Evolutionary conservation across 2,329 filamentous ascomycete genomes (phyloP), one percentile per base, ranked within the genome.

Genomic region (Sclerotinia spermophila): DNA sequence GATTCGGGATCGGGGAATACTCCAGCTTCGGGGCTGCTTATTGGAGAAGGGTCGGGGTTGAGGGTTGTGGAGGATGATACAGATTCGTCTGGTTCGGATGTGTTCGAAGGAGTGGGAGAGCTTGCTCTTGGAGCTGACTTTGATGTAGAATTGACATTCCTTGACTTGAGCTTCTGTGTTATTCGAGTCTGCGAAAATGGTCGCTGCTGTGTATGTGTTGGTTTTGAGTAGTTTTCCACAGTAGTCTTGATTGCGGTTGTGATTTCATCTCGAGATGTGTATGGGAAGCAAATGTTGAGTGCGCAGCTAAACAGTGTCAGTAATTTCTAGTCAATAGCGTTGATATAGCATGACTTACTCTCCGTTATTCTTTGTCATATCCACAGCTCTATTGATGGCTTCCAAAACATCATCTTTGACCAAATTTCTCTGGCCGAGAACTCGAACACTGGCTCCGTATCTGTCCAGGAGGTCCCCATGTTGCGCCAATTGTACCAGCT

Each of bases 221-320:
- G 92, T 67, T 87, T 89, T 72, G 92, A 92, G 81, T 93, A 98
- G 72, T 97, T 92, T 71, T 92, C 85, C 13, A 99, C 94, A 0
- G 95, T 97, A 56, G 90, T 89, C 73, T 92, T 90, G 75, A 99
- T 92, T 8, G 95, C 93, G 4, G 92, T 89, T 0, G 95, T 96
- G 75, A 99, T 98, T 80, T 99, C 96, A 78, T 97, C 94, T 74
- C 96, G 88, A 6, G 94, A 97, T 0, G 96, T 98, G 79, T 99
- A 99, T 0, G 96, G 96, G 78, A 98, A 98, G 83, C 96, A 99
- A 73, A 99, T 94, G 79, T 99, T 99, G 67, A 99, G 84, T 42
- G 91, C 86, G 56, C 89, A 88, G 72, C 84, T 86, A 73, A 27
- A 21, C 4, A 53, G 35, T 45, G 38, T 69, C 45, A 69, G 67